phyloP scores from a whole-genome alignment of 139 green algal species.

The Tetradesmus obliquus region DNA sequence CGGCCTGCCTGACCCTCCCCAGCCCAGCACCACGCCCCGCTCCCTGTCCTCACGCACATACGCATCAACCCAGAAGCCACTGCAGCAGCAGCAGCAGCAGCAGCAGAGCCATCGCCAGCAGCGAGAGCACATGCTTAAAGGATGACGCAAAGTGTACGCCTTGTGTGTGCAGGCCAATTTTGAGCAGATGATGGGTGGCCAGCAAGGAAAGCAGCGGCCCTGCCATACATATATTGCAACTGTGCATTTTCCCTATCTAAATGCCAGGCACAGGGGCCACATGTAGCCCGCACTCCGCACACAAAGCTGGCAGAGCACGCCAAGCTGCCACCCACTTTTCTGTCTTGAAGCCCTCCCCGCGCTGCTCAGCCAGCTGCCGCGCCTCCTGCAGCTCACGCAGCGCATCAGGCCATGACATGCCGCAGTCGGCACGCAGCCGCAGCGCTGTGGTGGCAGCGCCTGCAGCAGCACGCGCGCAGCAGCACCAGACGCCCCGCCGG shows the following conservation, averaged over 20 bases:
- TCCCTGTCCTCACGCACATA: neutral
- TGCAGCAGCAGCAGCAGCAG: neutral
- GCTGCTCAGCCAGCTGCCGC: neutral
- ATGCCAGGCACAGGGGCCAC: too few species aligned
- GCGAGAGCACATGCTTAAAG: neutral
- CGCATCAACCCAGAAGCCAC: slow-evolving; percentile 41
- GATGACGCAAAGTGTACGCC: too few species aligned
- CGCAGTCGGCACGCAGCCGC: slow-evolving; percentile 57
- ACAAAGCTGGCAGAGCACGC: too few species aligned
- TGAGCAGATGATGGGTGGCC: too few species aligned
- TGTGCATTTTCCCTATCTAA: too few species aligned
- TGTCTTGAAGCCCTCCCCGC: neutral
- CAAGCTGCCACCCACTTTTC: slow-evolving; percentile 6
- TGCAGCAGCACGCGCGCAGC: slow-evolving; percentile 9
- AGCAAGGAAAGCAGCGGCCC: too few species aligned
- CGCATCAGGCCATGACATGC: slow-evolving; percentile 63
- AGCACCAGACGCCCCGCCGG: too few species aligned
- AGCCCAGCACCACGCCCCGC: neutral
- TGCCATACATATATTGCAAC: too few species aligned
- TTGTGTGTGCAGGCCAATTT: too few species aligned
- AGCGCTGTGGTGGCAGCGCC: slow-evolving; percentile 63
- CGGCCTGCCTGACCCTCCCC: slow-evolving; percentile 1
- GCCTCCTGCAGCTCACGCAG: neutral
- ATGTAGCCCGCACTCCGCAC: too few species aligned
- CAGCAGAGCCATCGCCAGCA: neutral